Evolutionary conservation across 805 yeast species (phyloP).

Genomic region (Starmerella floricola): DNA sequence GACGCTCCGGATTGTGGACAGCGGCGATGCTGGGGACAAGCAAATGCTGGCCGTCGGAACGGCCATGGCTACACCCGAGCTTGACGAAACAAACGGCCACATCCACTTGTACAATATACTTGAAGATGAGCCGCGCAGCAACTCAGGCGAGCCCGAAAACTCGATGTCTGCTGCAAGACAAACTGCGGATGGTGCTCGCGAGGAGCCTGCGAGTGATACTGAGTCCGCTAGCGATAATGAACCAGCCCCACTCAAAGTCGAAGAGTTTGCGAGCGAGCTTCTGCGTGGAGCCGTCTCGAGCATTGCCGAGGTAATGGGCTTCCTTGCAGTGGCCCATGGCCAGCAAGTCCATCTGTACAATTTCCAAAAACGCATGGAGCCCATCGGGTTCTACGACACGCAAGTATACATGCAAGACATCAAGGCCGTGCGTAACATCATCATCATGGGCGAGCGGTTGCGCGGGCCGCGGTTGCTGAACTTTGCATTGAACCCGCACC

Average conservation of each 20-base stretch:
- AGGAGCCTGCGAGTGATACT: too few relatives aligned
- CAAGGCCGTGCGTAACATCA: slow-evolving; percentile 68
- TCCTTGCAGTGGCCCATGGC: slow-evolving; percentile 76
- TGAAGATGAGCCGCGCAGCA: neutral
- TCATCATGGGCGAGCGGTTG: slow-evolving; percentile 70
- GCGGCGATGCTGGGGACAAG: slow-evolving; percentile 27
- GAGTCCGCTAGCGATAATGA: too few relatives aligned
- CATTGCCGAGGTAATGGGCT: slow-evolving; percentile 67
- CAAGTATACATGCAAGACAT: slow-evolving; percentile 66
- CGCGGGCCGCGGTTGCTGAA: slow-evolving; percentile 73
- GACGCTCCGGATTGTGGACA: slow-evolving; percentile 7
- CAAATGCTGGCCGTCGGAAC: slow-evolving; percentile 73
- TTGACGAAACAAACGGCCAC: slow-evolving; percentile 64
- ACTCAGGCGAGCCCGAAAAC: too few relatives aligned
- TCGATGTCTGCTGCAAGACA: too few relatives aligned
- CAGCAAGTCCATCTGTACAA: slow-evolving; percentile 70
- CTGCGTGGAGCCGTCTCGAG: slow-evolving; percentile 76
- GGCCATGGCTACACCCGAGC: slow-evolving; percentile 65
- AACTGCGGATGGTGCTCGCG: too few relatives aligned
- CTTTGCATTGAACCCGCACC: slow-evolving; percentile 87
- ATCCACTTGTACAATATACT: slow-evolving; percentile 41
- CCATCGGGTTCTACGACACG: slow-evolving; percentile 89
- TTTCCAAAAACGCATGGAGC: slow-evolving; percentile 70
- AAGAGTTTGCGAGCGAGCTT: slow-evolving; percentile 37
- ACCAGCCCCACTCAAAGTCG: neutral